These are phyloP conservation scores for Zancudomyces culisetae DNA, from an alignment of 371 early-diverging fungal species.

Conservation along the genomic window DNA sequence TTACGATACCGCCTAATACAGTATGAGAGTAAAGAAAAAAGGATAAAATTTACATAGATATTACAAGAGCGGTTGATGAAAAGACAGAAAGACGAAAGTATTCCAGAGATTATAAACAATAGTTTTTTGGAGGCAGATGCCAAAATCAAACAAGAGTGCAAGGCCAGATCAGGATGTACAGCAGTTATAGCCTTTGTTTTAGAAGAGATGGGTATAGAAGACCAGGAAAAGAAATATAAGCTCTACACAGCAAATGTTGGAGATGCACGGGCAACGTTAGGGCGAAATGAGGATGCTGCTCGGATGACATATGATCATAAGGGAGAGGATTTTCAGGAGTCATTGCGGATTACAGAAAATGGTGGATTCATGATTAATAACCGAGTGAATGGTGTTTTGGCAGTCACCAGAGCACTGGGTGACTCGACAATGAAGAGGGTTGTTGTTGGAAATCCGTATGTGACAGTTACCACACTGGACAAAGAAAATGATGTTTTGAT, in stretches of 20 bases:
- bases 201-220: constrained; percentile 27
- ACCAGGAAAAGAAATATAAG: constrained; percentile 13
- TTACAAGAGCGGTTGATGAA: constrained; percentile 32
- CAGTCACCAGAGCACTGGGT: constrained; percentile 92
- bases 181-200: constrained; percentile 69
- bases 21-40: too few species aligned
- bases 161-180: constrained; percentile 77
- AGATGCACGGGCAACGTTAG: constrained; percentile 83
- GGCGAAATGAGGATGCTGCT: constrained; percentile 65
- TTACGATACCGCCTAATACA: not conserved
- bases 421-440: constrained; percentile 90
- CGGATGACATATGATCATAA: constrained; percentile 95
- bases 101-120: constrained; percentile 66
- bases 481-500: constrained; percentile 62
- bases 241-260: constrained; percentile 91
- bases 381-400: constrained; percentile 94
- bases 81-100: constrained; percentile 27
- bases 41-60: too few species aligned
- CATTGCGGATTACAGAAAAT: constrained; percentile 66
- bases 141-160: constrained; percentile 37
- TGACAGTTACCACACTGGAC: constrained; percentile 64
- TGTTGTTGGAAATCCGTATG: constrained; percentile 85
- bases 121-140: constrained; percentile 68
- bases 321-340: constrained; percentile 76
- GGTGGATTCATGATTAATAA: constrained; percentile 94